Evolutionary conservation across 2,329 filamentous ascomycete species (phyloP).

Genomic region (Penicillium concentricum): DNA sequence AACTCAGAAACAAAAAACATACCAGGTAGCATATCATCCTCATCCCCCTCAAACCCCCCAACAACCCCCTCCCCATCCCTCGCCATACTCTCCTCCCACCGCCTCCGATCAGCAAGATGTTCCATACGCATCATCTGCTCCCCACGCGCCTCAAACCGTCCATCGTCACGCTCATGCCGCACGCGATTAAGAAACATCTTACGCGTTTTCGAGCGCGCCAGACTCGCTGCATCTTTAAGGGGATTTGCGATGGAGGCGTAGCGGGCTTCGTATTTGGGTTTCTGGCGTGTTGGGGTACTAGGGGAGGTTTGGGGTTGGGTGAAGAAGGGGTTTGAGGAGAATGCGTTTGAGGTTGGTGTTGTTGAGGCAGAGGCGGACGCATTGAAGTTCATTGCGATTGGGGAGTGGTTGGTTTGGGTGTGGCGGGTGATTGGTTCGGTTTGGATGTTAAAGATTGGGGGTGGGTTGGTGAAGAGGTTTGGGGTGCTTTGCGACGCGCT

Average conservation of each 20-base stretch:
- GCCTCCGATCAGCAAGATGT: slow-evolving; percentile 37
- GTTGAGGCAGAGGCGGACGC: slow-evolving; percentile 1
- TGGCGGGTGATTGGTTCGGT: slow-evolving; percentile 2
- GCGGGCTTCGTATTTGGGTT: slow-evolving; percentile 36
- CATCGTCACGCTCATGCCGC: slow-evolving; percentile 39
- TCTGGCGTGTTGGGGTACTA: slow-evolving; percentile 15
- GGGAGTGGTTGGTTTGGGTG: neutral
- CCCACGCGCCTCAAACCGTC: slow-evolving; percentile 40
- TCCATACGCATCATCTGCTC: slow-evolving; percentile 47
- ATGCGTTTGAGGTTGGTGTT: neutral
- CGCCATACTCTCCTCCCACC: slow-evolving; percentile 42
- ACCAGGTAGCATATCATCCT: slow-evolving; percentile 29
- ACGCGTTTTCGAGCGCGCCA: slow-evolving; percentile 37
- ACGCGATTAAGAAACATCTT: slow-evolving; percentile 44
- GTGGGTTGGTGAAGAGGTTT: neutral
- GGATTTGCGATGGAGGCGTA: slow-evolving; percentile 38
- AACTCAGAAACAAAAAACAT: slow-evolving; percentile 11
- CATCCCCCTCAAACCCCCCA: slow-evolving; percentile 24
- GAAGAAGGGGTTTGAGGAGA: slow-evolving; percentile 13
- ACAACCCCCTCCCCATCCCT: slow-evolving; percentile 28
- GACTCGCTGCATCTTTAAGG: slow-evolving; percentile 25
- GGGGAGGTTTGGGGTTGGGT: neutral
- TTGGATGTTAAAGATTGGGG: slow-evolving; percentile 1
- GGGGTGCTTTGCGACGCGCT: neutral
- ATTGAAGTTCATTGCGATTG: neutral